Percentiles rank a stretch among this genome's conserved stretches.
Conservation (phyloP, 805 yeast species). For the Yarrowia sp. region DNA sequence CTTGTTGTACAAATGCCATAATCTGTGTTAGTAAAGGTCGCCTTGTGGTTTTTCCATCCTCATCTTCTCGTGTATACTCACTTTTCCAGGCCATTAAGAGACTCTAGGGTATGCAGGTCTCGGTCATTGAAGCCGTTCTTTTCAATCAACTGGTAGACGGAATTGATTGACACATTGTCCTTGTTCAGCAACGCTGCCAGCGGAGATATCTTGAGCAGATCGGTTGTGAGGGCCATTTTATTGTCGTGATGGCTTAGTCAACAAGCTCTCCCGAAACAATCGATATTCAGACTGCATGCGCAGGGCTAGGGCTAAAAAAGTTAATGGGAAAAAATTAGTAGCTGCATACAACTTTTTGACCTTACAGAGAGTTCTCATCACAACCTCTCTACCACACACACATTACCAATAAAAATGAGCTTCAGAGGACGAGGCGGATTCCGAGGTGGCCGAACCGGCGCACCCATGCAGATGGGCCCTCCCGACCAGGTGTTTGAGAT, state of each 20-base stretch:
- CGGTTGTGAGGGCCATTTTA: background rate
- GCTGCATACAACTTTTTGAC: background rate
- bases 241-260: background rate
- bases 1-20: conserved; percentile 6
- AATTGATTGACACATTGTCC: background rate
- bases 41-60: too few relatives aligned
- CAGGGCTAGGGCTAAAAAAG: conserved; percentile 20
- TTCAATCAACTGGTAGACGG: conserved; percentile 2
- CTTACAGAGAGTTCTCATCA: background rate
- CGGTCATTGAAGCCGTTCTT: conserved; percentile 20
- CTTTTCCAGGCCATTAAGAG: conserved; percentile 15
- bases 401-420: conserved; percentile 47
- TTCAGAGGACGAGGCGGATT: conserved; percentile 62
- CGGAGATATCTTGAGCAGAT: conserved; percentile 13
- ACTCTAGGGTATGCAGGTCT: conserved; percentile 19
- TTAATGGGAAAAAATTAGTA: conserved; percentile 16
- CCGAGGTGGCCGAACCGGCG: conserved; percentile 68
- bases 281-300: background rate
- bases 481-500: conserved; percentile 94
- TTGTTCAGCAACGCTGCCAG: conserved; percentile 6
- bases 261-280: background rate
- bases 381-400: conserved; percentile 22
- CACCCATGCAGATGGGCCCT: conserved; percentile 82
- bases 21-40: background rate
- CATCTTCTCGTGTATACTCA: background rate